These are phyloP conservation scores for Plantago coronopus DNA, from an alignment of 305 asterid genomes.

Conservation along the genomic window DNA sequence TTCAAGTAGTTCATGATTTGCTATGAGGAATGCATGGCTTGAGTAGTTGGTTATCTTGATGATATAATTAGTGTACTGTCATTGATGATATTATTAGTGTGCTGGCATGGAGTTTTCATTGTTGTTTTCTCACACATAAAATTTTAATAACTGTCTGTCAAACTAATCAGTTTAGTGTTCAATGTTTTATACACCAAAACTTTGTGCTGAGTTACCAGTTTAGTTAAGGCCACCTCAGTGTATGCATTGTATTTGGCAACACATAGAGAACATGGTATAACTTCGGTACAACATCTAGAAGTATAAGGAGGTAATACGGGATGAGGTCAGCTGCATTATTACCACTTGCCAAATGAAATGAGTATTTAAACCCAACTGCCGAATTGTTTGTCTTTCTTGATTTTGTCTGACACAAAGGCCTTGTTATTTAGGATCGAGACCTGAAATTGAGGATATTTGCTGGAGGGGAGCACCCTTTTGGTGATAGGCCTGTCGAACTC, in stretches of 20 bases:
- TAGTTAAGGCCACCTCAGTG: too few species aligned
- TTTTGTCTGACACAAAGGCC: conserved; percentile 7
- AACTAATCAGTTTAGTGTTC: not conserved
- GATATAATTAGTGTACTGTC: not conserved
- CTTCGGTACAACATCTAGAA: too few species aligned
- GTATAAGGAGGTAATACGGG: too few species aligned
- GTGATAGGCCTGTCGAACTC: conserved; percentile 66
- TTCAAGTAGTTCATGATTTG: not conserved
- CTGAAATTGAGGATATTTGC: conserved; percentile 85
- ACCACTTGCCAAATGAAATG: not conserved
- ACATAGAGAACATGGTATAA: too few species aligned
- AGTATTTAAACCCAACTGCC: conserved; percentile 1
- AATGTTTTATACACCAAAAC: conserved; percentile 6
- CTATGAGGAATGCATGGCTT: not conserved
- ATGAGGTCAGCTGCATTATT: too few species aligned
- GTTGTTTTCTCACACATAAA: not conserved
- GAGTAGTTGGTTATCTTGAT: not conserved
- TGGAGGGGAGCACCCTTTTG: conserved; percentile 79
- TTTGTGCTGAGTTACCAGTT: too few species aligned
- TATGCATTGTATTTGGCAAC: too few species aligned
- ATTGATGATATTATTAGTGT: not conserved
- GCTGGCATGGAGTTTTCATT: not conserved
- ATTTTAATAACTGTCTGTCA: not conserved
- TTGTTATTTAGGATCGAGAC: conserved; percentile 52
- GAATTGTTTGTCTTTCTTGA: not conserved